A percentile compares a stretch with the other conserved stretches of the same genome.
These are phyloP conservation scores for Glycine tomentella DNA, from an alignment of 306 rosid genomes.

Conservation along the genomic window DNA sequence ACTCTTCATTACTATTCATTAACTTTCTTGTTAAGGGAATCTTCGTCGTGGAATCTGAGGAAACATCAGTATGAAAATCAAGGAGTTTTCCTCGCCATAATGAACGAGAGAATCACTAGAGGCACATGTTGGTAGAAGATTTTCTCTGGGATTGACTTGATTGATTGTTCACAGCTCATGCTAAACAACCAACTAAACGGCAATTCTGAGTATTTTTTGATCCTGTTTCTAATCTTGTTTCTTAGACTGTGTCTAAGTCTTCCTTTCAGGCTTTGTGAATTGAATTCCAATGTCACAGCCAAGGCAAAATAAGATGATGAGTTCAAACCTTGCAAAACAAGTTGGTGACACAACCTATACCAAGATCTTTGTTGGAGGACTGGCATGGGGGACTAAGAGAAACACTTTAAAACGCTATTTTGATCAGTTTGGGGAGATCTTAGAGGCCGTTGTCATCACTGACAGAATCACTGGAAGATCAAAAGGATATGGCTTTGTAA, in stretches of 20 bases:
- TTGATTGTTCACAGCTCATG: slow-evolving; percentile 33
- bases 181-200: slow-evolving; percentile 48
- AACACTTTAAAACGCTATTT: slow-evolving; percentile 56
- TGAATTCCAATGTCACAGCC: slow-evolving; percentile 48
- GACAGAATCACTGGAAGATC: slow-evolving; percentile 63
- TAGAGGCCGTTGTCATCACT: slow-evolving; percentile 67
- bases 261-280: slow-evolving; percentile 22
- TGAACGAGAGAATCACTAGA: slow-evolving; percentile 51
- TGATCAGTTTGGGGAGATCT: slow-evolving; percentile 69
- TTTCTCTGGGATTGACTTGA: slow-evolving; percentile 43
- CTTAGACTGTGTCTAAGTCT: slow-evolving; percentile 14
- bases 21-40: slow-evolving; percentile 65
- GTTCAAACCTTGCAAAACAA: slow-evolving; percentile 44
- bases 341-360: slow-evolving; percentile 57
- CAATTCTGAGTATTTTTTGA: slow-evolving; percentile 49
- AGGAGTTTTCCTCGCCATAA: slow-evolving; percentile 40
- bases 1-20: slow-evolving; percentile 34
- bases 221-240: slow-evolving; percentile 39
- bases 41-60: slow-evolving; percentile 67
- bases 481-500: slow-evolving; percentile 75
- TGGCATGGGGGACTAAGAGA: slow-evolving; percentile 66
- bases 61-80: slow-evolving; percentile 45
- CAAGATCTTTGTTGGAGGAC: slow-evolving; percentile 71
- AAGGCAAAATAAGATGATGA: slow-evolving; percentile 56
- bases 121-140: slow-evolving; percentile 45